These are phyloP conservation scores for Citrus hindsii DNA, from an alignment of 345 rosid genomes.

Conservation along the genomic window DNA sequence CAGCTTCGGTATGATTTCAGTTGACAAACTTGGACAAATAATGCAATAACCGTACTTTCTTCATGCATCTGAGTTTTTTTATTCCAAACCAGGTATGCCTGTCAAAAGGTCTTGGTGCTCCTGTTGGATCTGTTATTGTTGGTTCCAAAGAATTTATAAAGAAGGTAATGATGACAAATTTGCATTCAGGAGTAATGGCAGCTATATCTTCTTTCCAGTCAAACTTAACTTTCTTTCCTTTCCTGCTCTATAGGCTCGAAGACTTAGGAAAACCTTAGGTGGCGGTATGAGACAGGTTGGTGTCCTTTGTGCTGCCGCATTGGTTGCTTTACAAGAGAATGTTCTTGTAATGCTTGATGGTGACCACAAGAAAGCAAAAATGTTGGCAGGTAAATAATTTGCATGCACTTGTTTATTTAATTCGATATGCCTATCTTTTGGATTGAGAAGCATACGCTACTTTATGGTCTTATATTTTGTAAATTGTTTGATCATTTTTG, in stretches of 20 bases:
- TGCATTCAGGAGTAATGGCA: not conserved
- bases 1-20: slow-evolving; percentile 55
- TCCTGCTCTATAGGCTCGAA: slow-evolving; percentile 56
- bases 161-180: slow-evolving; percentile 40
- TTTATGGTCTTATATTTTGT: not conserved
- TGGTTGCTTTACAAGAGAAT: slow-evolving; percentile 69
- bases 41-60: not conserved
- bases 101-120: slow-evolving; percentile 93
- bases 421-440: not conserved
- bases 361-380: slow-evolving; percentile 82
- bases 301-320: slow-evolving; percentile 77
- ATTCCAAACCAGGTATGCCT: slow-evolving; percentile 58
- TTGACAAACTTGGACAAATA: not conserved
- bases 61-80: not conserved
- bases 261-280: slow-evolving; percentile 83
- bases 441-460: not conserved
- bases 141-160: slow-evolving; percentile 74
- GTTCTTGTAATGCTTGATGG: slow-evolving; percentile 51
- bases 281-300: slow-evolving; percentile 98
- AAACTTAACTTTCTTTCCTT: not conserved
- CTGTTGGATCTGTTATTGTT: slow-evolving; percentile 87
- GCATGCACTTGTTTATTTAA: not conserved
- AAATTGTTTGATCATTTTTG: slow-evolving; percentile 2
- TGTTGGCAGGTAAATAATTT: slow-evolving; percentile 62
- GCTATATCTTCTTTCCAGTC: not conserved